Percentiles rank a stretch among this genome's conserved stretches.
Conservation (phyloP, 139 green algal genomes). For the Zygnema cylindricum region DNA sequence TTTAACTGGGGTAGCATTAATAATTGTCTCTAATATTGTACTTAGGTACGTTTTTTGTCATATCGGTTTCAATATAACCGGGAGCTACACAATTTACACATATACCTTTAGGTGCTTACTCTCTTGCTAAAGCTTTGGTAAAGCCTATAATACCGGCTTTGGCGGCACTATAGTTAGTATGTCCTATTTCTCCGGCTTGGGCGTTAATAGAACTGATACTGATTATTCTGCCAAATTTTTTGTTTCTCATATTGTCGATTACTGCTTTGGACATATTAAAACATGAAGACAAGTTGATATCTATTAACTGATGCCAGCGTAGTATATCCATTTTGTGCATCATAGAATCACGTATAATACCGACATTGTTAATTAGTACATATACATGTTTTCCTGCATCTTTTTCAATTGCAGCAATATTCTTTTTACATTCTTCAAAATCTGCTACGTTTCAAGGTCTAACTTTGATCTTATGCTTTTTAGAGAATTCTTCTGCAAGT, state of each 20-base stretch:
- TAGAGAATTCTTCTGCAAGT: no score
- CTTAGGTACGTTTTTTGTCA: neutral
- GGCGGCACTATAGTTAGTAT: neutral
- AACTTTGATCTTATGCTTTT: no score
- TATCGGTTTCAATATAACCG: conserved; percentile 15
- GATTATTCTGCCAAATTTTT: neutral
- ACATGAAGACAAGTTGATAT: no score
- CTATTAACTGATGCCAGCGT: no score
- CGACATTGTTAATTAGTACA: no score
- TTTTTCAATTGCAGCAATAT: no score
- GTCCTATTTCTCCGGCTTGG: neutral
- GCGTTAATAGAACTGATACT: neutral
- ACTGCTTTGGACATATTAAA: no score
- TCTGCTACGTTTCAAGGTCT: no score
- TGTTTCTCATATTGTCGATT: neutral
- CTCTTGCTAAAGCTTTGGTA: neutral
- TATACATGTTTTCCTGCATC: no score
- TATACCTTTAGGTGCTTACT: conserved; percentile 1
- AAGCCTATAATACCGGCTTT: neutral
- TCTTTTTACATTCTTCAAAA: no score
- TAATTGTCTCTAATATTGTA: neutral
- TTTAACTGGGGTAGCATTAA: neutral
- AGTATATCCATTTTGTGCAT: no score
- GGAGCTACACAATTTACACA: conserved; percentile 7
- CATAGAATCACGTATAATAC: no score